These are phyloP conservation scores for Caloboletus firmus DNA, from an alignment of 1,284 basidiomycete genomes.

Conservation along the genomic window DNA sequence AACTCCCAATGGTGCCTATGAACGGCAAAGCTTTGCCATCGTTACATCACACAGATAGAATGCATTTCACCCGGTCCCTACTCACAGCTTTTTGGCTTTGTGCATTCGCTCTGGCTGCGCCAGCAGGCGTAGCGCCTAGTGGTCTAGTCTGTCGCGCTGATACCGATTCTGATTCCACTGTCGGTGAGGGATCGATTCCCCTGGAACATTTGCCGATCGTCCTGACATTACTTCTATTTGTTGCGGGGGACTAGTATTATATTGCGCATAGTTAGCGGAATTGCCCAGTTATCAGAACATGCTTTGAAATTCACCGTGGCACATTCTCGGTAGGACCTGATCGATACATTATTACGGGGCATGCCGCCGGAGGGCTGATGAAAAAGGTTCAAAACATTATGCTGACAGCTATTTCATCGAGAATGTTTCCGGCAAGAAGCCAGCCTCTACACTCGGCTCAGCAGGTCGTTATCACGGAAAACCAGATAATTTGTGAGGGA, in stretches of 20 bases:
- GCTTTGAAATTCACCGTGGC: neutral
- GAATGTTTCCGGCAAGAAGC: too few species aligned
- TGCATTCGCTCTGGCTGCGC: slow-evolving; percentile 3
- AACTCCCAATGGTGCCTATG: neutral
- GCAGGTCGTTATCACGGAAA: too few species aligned
- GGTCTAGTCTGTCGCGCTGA: neutral
- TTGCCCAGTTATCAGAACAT: neutral
- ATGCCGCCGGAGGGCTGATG: neutral
- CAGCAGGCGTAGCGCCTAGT: neutral
- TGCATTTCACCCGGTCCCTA: neutral
- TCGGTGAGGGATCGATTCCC: neutral
- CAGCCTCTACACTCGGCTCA: too few species aligned
- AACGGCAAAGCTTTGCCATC: neutral
- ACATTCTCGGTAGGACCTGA: neutral
- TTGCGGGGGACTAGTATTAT: neutral
- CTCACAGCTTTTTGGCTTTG: slow-evolving; percentile 1
- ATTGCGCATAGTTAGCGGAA: neutral
- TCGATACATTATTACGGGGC: neutral
- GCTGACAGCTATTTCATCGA: neutral
- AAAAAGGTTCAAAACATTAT: too few species aligned
- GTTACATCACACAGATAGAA: neutral
- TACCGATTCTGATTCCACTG: too few species aligned
- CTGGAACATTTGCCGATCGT: neutral
- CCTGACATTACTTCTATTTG: neutral
- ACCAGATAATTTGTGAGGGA: too few species aligned